A percentile compares a stretch with the other conserved stretches of the same genome.
Evolutionary conservation across 495 filamentous ascomycete species (phyloP).

Genomic region (Neurospora sp.): DNA sequence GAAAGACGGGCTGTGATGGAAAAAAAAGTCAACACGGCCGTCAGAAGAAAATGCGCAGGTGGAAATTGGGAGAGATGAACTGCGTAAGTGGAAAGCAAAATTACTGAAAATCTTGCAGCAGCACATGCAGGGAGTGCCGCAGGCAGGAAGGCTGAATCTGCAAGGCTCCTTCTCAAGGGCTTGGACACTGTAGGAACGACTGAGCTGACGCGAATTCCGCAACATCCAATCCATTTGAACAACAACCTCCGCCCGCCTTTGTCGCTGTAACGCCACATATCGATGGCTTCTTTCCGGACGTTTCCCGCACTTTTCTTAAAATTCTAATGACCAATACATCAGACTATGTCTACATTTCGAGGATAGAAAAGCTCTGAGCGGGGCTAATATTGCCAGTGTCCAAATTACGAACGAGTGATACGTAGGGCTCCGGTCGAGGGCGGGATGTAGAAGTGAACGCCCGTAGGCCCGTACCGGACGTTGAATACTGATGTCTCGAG

Average conservation of each 20-base stretch:
- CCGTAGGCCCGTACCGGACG: too few relatives aligned
- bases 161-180: neutral
- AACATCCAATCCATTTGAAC: neutral
- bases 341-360: too few relatives aligned
- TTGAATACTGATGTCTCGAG: too few relatives aligned
- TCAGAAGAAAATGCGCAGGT: neutral
- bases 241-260: neutral
- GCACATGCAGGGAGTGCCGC: neutral
- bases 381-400: too few relatives aligned
- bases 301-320: too few relatives aligned
- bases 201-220: neutral
- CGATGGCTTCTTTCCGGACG: too few relatives aligned
- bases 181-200: neutral
- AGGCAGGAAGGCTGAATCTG: neutral
- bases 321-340: too few relatives aligned
- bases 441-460: too few relatives aligned
- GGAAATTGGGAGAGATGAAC: neutral
- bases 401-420: too few relatives aligned
- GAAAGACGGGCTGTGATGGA: neutral
- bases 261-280: too few relatives aligned
- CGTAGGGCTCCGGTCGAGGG: too few relatives aligned
- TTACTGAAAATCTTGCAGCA: neutral
- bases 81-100: neutral
- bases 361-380: too few relatives aligned
- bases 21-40: neutral